Percentiles rank a stretch among this genome's conserved stretches.
Conservation (phyloP, 768 basidiomycete species). For the Mycena alexandri region DNA sequence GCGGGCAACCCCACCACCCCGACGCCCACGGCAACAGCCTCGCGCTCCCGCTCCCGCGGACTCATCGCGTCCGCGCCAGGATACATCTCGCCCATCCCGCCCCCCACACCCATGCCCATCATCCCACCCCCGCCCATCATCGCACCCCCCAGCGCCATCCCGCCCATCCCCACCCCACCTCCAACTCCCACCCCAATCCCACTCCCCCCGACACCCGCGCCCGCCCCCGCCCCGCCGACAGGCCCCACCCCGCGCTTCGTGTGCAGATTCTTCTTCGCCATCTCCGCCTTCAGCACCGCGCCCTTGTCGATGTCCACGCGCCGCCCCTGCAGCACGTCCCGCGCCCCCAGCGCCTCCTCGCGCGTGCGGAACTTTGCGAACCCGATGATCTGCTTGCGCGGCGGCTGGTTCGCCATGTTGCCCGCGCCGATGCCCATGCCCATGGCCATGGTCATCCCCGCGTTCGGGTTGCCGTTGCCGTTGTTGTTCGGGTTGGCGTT, state of each 20-base stretch:
- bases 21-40: conserved; percentile 59
- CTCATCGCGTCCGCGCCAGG: conserved; percentile 46
- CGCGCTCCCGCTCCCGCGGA: conserved; percentile 65
- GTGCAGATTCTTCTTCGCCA: conserved; percentile 99
- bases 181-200: conserved; percentile 7
- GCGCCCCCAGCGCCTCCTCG: conserved; percentile 87
- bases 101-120: not conserved
- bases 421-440: not conserved
- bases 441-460: not conserved
- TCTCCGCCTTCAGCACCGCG: conserved; percentile 94
- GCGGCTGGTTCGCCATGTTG: conserved; percentile 45
- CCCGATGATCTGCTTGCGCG: conserved; percentile 96
- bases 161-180: conserved; percentile 29
- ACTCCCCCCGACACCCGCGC: conserved; percentile 7
- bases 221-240: conserved; percentile 48
- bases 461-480: not conserved
- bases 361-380: conserved; percentile 96
- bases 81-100: conserved; percentile 25
- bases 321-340: conserved; percentile 89
- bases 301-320: conserved; percentile 95
- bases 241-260: conserved; percentile 93
- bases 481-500: too few species aligned
- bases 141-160: conserved; percentile 26
- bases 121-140: conserved; percentile 21
- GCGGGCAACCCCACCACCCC: not conserved